These are phyloP conservation scores for Sonneratia alba DNA, from an alignment of 345 rosid genomes.

Conservation along the genomic window DNA sequence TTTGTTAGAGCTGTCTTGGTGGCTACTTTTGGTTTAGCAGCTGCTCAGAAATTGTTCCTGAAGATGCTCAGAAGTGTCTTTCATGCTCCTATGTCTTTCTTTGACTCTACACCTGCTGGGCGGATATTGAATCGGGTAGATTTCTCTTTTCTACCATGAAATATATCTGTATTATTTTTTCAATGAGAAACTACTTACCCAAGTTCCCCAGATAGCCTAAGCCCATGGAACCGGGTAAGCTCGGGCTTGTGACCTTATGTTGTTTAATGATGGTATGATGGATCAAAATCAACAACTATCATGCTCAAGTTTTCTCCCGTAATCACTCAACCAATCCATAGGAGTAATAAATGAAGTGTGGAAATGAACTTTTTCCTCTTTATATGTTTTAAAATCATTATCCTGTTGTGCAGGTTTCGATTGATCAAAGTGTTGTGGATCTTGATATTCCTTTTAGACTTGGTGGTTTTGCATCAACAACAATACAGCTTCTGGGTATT, in stretches of 20 bases:
- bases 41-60: constrained; percentile 87
- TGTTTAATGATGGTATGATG: not conserved
- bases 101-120: constrained; percentile 99
- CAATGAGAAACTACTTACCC: not conserved
- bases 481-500: constrained; percentile 92
- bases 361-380: not conserved
- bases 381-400: not conserved
- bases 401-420: constrained; percentile 56
- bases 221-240: not conserved
- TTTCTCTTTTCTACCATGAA: constrained; percentile 4
- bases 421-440: constrained; percentile 99
- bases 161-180: not conserved
- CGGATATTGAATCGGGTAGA: constrained; percentile 94
- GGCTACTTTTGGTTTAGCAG: constrained; percentile 95
- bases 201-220: not conserved
- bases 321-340: not conserved
- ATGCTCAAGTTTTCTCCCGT: not conserved
- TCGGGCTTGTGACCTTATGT: not conserved
- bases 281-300: not conserved
- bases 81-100: constrained; percentile 97
- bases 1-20: constrained; percentile 94
- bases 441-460: constrained; percentile 98
- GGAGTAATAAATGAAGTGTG: not conserved
- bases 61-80: constrained; percentile 93
- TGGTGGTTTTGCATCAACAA: constrained; percentile 99